Percentiles rank a stretch among this genome's conserved stretches.
Conservation (phyloP, 2,329 filamentous ascomycete genomes). For the Conoideocrella luteorostrata region DNA sequence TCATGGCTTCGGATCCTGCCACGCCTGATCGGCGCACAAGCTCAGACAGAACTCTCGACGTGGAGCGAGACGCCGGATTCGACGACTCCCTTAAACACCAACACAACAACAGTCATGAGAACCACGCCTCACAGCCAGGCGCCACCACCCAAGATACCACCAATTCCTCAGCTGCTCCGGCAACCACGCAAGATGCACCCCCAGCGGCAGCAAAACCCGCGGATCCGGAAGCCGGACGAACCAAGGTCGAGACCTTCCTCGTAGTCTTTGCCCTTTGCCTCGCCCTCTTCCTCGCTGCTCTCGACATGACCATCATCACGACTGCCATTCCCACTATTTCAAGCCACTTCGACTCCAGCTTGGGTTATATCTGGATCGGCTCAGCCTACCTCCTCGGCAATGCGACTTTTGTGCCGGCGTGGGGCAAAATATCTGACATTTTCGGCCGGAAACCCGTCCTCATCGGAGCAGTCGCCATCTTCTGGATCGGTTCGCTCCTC, state of each 20-base stretch:
- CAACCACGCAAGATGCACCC: conserved; percentile 10
- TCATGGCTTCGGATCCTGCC: conserved; percentile 4
- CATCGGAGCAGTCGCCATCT: conserved; percentile 42
- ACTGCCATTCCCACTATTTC: conserved; percentile 63
- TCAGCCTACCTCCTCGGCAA: conserved; percentile 66
- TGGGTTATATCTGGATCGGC: conserved; percentile 74
- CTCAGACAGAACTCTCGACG: conserved; percentile 22
- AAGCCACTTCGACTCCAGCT: conserved; percentile 55
- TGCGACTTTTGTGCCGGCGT: conserved; percentile 60
- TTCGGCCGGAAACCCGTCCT: conserved; percentile 52
- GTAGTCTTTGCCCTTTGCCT: conserved; percentile 36
- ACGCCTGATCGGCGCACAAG: conserved; percentile 17
- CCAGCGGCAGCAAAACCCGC: not conserved
- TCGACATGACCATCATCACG: conserved; percentile 57
- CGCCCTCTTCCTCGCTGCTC: conserved; percentile 46
- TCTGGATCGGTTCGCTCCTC: conserved; percentile 48
- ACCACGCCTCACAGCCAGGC: not conserved
- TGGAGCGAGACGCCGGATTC: conserved; percentile 14
- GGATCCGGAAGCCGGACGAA: conserved; percentile 28
- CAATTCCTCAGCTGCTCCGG: conserved; percentile 8
- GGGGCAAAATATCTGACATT: conserved; percentile 58
- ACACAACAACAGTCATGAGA: not conserved
- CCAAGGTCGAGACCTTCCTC: conserved; percentile 30
- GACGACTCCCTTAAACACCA: conserved; percentile 7
- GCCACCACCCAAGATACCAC: conserved; percentile 9